Conservation (phyloP, 148 eudicot species). For the Fagopyrum homotropicum region DNA sequence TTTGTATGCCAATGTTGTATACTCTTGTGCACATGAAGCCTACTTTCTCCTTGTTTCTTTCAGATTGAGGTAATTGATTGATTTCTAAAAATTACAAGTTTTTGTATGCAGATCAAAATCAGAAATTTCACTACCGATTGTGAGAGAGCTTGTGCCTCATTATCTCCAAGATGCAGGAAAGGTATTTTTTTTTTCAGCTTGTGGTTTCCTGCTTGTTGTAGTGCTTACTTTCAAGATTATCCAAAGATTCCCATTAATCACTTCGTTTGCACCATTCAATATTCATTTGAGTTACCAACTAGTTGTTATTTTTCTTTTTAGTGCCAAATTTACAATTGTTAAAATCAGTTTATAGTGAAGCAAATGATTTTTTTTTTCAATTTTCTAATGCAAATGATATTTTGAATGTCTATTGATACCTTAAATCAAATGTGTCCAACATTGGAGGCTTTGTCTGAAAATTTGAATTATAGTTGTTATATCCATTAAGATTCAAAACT, state of each 20-base stretch:
- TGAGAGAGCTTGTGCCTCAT: constrained; percentile 93
- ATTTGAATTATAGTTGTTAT: not conserved
- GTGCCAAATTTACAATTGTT: not conserved
- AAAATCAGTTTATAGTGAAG: constrained; percentile 9
- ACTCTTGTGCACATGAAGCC: not conserved
- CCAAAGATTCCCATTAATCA: too few relatives aligned
- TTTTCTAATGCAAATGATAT: not conserved
- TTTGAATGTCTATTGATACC: not conserved
- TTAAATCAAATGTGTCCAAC: not conserved
- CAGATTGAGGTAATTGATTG: not conserved
- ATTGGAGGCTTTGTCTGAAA: not conserved
- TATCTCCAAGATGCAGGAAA: constrained; percentile 94
- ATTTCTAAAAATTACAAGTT: not conserved
- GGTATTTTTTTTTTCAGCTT: constrained; percentile 31
- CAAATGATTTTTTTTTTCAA: not conserved
- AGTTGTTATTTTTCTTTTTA: not conserved
- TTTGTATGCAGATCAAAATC: constrained; percentile 61
- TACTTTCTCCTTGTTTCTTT: not conserved
- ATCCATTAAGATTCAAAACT: not conserved
- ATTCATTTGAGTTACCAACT: not conserved
- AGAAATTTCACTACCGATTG: constrained; percentile 78
- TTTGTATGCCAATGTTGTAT: too few relatives aligned
- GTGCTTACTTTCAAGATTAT: not conserved
- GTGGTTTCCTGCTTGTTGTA: not conserved
- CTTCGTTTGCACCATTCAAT: too few relatives aligned